Evolutionary conservation across 169 alveolate genomes (phyloP).

Genomic region (Plasmodium inui): DNA sequence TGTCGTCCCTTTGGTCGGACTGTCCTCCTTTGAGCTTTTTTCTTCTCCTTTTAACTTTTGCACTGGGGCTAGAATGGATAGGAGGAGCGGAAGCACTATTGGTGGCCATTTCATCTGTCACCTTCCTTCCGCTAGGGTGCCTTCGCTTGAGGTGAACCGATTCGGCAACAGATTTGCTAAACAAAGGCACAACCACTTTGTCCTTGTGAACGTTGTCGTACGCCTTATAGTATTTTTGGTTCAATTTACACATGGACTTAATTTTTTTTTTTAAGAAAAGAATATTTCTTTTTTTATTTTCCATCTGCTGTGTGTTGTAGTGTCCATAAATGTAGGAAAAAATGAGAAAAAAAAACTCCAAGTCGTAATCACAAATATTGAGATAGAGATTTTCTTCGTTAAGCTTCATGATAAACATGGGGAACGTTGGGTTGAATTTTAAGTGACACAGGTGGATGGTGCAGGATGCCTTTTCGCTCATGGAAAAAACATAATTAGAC

Average conservation of each 20-base stretch:
- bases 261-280: slow-evolving; percentile 63
- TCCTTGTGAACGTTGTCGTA: neutral
- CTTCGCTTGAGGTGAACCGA: neutral
- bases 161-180: neutral
- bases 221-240: slow-evolving; percentile 14
- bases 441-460: slow-evolving; percentile 62
- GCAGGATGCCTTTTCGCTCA: slow-evolving; percentile 61
- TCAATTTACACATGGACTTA: slow-evolving; percentile 36
- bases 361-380: slow-evolving; percentile 71
- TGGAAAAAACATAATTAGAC: slow-evolving; percentile 50
- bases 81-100: neutral
- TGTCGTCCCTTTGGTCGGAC: neutral
- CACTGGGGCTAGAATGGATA: neutral
- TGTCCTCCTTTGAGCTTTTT: neutral
- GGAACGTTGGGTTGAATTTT: slow-evolving; percentile 55
- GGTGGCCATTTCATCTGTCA: neutral
- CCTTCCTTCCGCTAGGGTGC: neutral
- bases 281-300: slow-evolving; percentile 36
- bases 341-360: slow-evolving; percentile 58
- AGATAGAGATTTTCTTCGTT: slow-evolving; percentile 47
- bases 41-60: neutral
- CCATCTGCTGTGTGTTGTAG: slow-evolving; percentile 20
- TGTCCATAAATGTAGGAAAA: slow-evolving; percentile 55
- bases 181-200: neutral
- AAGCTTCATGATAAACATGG: slow-evolving; percentile 51